Base-by-base conservation (phyloP, 1,284 basidiomycete genomes). In the Ustilago bromivora region DNA sequence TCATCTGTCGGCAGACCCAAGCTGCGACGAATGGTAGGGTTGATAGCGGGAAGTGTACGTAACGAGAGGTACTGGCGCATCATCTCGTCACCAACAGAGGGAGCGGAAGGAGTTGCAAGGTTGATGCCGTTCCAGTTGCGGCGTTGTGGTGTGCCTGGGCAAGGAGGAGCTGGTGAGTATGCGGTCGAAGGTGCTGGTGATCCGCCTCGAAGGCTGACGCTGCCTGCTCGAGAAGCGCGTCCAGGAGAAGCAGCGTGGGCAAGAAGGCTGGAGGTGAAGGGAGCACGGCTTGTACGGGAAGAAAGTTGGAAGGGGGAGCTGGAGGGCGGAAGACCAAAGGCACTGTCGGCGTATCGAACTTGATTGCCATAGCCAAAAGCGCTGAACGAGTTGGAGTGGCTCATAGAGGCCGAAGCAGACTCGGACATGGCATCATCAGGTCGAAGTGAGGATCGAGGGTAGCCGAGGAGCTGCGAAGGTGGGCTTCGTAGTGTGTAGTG, bases 111-210 rank as follows among this genome's bases (percentile, higher is more conserved):
- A 19, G 82, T 68, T 8, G 75, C 79, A 4, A 84, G 69, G 47
- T 81, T 73, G 68, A 84, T 67, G n/a, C 68, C 71, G 52, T 70
- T 72, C 82, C 82, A 84, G 43, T 80, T 69, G 59, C 72, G 75
- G 32, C 78, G 68, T 36, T 67, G 65, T 2, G 79, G 67, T 13
- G 79, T 76, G 4, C 35, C 63, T 34, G 69, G 58, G 10, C 71
- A 59, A 19, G 53, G 41, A 1, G 66, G 56, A 4, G 68, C 61
- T 4, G 75, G 71, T 51, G 71, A 72, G 58, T 59, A 58, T 31
- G 60, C 57, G 19, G 65, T 58, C 1, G 74, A 73, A 31, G 67
- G 71, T 28, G 70, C 75, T 19, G 71, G 67, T 1, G 71, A 73
- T 9, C 54, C 68, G 28, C 60, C 49, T 28, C 70, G 64, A 13